Base-by-base conservation (phyloP, 352 stramenopile species). In the Pythium phragmitis region DNA sequence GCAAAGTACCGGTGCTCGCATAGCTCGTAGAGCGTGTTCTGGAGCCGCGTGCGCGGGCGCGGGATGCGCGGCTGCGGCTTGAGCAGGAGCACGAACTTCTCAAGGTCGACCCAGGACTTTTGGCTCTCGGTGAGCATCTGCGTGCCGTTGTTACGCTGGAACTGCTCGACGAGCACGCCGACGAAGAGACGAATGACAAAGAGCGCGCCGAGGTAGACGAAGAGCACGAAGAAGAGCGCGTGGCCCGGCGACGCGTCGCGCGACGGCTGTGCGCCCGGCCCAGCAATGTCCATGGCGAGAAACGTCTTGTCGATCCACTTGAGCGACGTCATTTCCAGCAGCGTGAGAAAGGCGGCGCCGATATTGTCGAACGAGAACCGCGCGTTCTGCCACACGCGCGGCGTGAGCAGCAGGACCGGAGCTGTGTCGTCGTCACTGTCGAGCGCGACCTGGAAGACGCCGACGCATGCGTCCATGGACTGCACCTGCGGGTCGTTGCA, bases 351-450 rank as follows among this genome's bases (percentile, higher is more conserved):
- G 1, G 72, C 83, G 0, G 79, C 65, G 1, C 79, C 80, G 11
- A 89, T 84, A 52, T 92, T 84, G 39, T 92, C 83, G 41, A 92
- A 92, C n/a, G 79, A 89, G 50, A 92, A 92, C 2, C 83, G 79
- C 3, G 77, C 77, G 50, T 87, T 88, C 14, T 70, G 66, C 83
- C 83, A 92, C 4, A 92, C 83, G 3, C 81, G 73, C 2, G 83
- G 79, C 43, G 81, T 60, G 23, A 92, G 60, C 26, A 92, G 71
- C 19, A 51, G 26, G 2, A 30, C 26, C 26, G 26, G 26, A 30
- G 26, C 26, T 30, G 26, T 30, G 26, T 30, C 71, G 8, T 70
- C 79, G 19, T 73, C 73, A 33, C 72, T 61, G 9, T 82, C 60
- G 1, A 21, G 41, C 16, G 75, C 77, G 8, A 79, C 80, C 76